Evolutionary conservation across 179 eudicot genomes (phyloP).

Genomic region (Nepenthes alata): DNA sequence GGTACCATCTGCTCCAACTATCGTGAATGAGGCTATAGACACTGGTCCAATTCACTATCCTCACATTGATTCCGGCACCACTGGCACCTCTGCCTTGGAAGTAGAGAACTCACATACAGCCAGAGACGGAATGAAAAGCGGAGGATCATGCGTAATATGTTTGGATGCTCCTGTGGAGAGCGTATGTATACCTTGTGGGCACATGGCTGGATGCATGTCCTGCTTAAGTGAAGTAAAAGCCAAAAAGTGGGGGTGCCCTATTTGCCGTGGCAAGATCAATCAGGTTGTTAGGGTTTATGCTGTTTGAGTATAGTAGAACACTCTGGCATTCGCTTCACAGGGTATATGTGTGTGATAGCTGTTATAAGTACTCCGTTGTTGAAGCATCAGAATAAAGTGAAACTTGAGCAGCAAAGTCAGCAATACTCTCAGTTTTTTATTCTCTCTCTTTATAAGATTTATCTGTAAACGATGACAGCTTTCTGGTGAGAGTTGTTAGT

Average conservation of each 20-base stretch:
- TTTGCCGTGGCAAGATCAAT: constrained; percentile 80
- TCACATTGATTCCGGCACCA: constrained; percentile 31
- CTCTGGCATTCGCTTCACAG: no score
- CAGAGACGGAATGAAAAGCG: constrained; percentile 25
- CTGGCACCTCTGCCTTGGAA: constrained; percentile 13
- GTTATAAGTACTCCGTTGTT: no score
- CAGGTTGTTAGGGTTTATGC: constrained; percentile 65
- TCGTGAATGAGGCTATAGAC: constrained; percentile 16
- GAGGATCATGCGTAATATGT: constrained; percentile 66
- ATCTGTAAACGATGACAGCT: no score
- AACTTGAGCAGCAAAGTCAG: no score
- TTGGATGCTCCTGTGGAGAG: constrained; percentile 88
- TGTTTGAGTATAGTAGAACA: constrained; percentile 27
- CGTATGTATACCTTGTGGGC: constrained; percentile 94
- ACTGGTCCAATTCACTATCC: constrained; percentile 72
- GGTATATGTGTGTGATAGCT: no score
- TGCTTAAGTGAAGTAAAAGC: constrained; percentile 71
- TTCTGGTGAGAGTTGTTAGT: no score
- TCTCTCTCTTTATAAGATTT: no score
- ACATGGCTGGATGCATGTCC: constrained; percentile 94
- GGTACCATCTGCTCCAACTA: constrained; percentile 43
- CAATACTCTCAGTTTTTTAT: no score
- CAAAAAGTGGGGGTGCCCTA: constrained; percentile 91
- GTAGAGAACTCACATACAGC: constrained; percentile 11
- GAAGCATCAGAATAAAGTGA: no score